Base-by-base conservation (phyloP, 2,329 filamentous ascomycete genomes). In the Ascochyta viciae-villosae region DNA sequence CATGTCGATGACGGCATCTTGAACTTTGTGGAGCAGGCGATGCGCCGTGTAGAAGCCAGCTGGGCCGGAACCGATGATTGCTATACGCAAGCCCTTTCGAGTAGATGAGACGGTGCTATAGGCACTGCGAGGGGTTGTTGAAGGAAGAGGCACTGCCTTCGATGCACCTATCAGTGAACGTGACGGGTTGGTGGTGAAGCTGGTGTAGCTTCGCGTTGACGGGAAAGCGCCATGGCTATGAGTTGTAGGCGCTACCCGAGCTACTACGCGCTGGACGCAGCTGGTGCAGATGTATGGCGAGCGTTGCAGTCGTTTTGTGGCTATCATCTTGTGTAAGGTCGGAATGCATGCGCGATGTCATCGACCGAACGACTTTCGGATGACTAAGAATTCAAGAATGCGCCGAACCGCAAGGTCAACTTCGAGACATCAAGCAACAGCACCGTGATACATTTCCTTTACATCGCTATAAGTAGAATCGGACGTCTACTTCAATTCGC, bases 41-140 rank as follows among this genome's bases (percentile, higher is more conserved):
- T 95, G 91, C 1, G 95, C 89, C 0, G 94, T 91, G 74, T 99
- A 99, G 80, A 98, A 99, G 3, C 95, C 95, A 12, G 95, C 95
- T 1, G 95, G 95, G 1, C 95, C 95, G 26, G 95, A 97, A 47
- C 94, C 95, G 65, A 98, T 86, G 60, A 98, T 85, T 57, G 94
- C 95, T 75, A 98, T 83, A 44, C 91, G 89, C 67, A 94, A 87
- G 2, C 86, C 85, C 43, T 82, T 69, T 38, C 63, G 65, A 13
- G 46, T 42, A 12, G 57, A 31, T 4, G 54, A 44, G 24, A 53
- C 41, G 13, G 67, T 70, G 55, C 63, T 71, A 52, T 70, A 73
- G n/a, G 51, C 66, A 66, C 70, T 46, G 44, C 52, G 56, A 12
- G 33, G 38, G 19, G 44, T 7, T 27, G 34, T 27, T 31, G 34